Conservation (phyloP, 805 yeast species). For the Hyphopichia homilentoma region DNA sequence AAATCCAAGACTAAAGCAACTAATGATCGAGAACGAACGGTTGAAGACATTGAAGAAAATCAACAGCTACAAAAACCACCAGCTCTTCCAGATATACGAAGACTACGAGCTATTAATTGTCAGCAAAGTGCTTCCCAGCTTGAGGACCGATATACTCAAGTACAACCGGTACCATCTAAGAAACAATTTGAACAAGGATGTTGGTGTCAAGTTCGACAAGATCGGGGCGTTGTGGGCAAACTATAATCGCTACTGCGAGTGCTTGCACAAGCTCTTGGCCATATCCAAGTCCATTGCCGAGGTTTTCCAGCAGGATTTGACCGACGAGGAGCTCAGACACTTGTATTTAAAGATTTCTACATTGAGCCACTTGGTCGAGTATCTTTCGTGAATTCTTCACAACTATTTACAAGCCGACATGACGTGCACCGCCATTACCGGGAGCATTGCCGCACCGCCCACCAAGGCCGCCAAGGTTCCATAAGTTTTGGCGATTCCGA, state of each 20-base stretch:
- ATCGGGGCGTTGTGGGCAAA: conserved; percentile 8
- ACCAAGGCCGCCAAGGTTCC: conserved; percentile 9
- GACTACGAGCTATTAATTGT: conserved; percentile 29
- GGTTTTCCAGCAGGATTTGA: conserved; percentile 5
- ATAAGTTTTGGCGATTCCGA: conserved; percentile 11
- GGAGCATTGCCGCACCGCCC: conserved; percentile 6
- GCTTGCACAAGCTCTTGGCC: conserved; percentile 6
- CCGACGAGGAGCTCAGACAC: conserved; percentile 5
- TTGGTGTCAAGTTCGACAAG: conserved; percentile 7
- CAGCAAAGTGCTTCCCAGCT: conserved; percentile 22
- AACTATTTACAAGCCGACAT: too few relatives aligned
- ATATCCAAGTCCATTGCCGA: conserved; percentile 7
- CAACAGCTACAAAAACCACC: conserved; percentile 18
- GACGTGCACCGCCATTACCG: conserved; percentile 3
- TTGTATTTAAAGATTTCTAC: conserved; percentile 10
- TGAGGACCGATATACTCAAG: conserved; percentile 16
- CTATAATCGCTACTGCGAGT: conserved; percentile 6
- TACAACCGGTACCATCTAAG: conserved; percentile 2
- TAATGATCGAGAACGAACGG: conserved; percentile 25
- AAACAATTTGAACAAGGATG: conserved; percentile 4
- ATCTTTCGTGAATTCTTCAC: too few relatives aligned
- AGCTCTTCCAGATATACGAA: conserved; percentile 17
- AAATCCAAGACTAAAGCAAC: conserved; percentile 16
- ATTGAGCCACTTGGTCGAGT: conserved; percentile 7
- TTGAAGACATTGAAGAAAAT: conserved; percentile 16